Evolutionary conservation across 306 rosid species (phyloP).

Genomic region (Morella rubra): DNA sequence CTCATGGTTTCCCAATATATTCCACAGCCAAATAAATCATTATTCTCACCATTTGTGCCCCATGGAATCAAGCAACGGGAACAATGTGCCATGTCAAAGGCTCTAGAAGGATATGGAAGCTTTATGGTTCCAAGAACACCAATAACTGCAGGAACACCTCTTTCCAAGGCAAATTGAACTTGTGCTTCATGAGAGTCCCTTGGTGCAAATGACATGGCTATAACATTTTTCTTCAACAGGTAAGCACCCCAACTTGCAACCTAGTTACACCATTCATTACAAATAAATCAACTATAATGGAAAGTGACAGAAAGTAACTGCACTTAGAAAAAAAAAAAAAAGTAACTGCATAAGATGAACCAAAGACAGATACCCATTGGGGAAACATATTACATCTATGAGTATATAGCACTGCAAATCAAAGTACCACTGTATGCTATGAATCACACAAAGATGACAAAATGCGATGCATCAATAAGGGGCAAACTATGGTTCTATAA

Average conservation of each 20-base stretch:
- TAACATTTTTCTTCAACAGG: constrained; percentile 63
- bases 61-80: constrained; percentile 84
- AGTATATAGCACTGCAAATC: background rate
- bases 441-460: constrained; percentile 7
- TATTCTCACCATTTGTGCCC: constrained; percentile 68
- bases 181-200: constrained; percentile 91
- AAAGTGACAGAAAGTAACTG: constrained; percentile 7
- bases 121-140: constrained; percentile 82
- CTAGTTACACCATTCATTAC: constrained; percentile 38
- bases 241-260: constrained; percentile 92
- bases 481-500: background rate
- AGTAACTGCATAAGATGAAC: background rate
- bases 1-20: background rate
- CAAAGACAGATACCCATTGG: background rate
- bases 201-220: constrained; percentile 79
- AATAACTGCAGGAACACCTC: constrained; percentile 86
- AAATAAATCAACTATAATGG: constrained; percentile 21
- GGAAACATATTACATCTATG: background rate
- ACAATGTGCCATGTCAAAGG: constrained; percentile 92
- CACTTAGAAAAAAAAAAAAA: background rate
- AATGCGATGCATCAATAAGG: constrained; percentile 8
- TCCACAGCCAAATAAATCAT: background rate
- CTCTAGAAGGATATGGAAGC: constrained; percentile 75
- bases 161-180: constrained; percentile 88
- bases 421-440: background rate